Percentiles rank a stretch among this genome's conserved stretches.
Conservation (phyloP, 2,329 filamentous ascomycete genomes). For the Metarhizium robertsii region DNA sequence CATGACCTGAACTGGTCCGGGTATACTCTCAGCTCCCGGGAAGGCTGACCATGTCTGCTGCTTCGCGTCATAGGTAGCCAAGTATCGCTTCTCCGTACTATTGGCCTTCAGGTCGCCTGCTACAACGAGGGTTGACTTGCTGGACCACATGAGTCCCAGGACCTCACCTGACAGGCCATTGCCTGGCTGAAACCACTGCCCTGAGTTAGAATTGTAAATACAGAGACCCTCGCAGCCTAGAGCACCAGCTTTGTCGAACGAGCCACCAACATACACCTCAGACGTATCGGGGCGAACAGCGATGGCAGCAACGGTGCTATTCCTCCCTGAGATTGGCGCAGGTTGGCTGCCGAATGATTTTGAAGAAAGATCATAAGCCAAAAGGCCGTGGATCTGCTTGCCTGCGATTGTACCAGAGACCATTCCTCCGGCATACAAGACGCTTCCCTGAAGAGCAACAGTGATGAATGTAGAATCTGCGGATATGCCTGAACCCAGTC, state of each 20-base stretch:
- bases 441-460: constrained; percentile 55
- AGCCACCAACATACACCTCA: constrained; percentile 79
- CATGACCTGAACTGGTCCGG: constrained; percentile 71
- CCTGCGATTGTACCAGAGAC: constrained; percentile 62
- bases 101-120: constrained; percentile 68
- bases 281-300: constrained; percentile 58
- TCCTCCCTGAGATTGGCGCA: constrained; percentile 60
- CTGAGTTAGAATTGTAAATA: constrained; percentile 58
- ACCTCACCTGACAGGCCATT: constrained; percentile 62
- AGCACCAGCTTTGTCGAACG: constrained; percentile 73
- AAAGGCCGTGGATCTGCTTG: constrained; percentile 58
- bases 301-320: constrained; percentile 68
- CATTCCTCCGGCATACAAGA: constrained; percentile 74
- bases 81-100: constrained; percentile 48
- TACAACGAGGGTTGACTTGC: constrained; percentile 60
- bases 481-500: constrained; percentile 57
- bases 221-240: constrained; percentile 78
- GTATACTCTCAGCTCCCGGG: constrained; percentile 54
- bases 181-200: constrained; percentile 75
- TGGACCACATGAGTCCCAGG: constrained; percentile 66
- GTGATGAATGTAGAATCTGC: constrained; percentile 66
- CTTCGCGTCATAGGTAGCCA: constrained; percentile 66
- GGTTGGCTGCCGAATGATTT: constrained; percentile 63
- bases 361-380: constrained; percentile 67
- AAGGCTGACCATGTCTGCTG: constrained; percentile 57